A percentile compares a stretch with the other conserved stretches of the same genome.
Evolutionary conservation across 345 rosid species (phyloP).

Genomic region (Hibiscus mutabilis): DNA sequence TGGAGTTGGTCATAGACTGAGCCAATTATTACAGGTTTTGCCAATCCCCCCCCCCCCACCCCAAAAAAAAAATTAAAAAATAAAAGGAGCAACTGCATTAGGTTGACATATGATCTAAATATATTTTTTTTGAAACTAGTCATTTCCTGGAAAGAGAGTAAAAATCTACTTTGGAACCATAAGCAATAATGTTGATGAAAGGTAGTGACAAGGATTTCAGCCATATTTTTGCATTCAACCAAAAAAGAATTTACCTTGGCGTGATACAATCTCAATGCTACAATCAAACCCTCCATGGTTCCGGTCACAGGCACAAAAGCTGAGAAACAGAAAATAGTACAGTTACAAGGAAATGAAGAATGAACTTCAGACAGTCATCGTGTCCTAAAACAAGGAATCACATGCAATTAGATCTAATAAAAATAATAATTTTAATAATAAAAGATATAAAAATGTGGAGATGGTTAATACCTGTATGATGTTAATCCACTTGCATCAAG

Average conservation of each 20-base stretch:
- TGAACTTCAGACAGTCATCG: conserved; percentile 4
- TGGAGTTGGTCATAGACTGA: too few relatives aligned
- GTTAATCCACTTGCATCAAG: conserved; percentile 89
- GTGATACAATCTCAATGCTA: conserved; percentile 71
- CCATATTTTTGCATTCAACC: neutral
- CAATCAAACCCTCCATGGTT: conserved; percentile 97
- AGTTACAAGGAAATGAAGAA: neutral
- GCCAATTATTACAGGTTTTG: too few relatives aligned
- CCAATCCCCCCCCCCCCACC: too few relatives aligned
- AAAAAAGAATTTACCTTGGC: conserved; percentile 36
- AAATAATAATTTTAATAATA: neutral
- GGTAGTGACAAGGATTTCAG: neutral
- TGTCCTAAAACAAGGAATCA: conserved; percentile 1
- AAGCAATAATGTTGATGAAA: neutral
- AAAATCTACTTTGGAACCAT: neutral
- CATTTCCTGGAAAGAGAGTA: too few relatives aligned
- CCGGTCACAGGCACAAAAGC: conserved; percentile 83
- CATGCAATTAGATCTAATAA: neutral
- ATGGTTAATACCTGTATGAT: conserved; percentile 56
- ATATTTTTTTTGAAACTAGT: too few relatives aligned
- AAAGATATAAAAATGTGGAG: neutral
- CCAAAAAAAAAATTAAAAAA: too few relatives aligned
- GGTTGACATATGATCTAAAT: too few relatives aligned
- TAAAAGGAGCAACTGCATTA: too few relatives aligned
- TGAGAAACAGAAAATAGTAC: conserved; percentile 36